These are phyloP conservation scores for Musa beccarii DNA, from an alignment of 176 grass and related monocot species.

Conservation along the genomic window DNA sequence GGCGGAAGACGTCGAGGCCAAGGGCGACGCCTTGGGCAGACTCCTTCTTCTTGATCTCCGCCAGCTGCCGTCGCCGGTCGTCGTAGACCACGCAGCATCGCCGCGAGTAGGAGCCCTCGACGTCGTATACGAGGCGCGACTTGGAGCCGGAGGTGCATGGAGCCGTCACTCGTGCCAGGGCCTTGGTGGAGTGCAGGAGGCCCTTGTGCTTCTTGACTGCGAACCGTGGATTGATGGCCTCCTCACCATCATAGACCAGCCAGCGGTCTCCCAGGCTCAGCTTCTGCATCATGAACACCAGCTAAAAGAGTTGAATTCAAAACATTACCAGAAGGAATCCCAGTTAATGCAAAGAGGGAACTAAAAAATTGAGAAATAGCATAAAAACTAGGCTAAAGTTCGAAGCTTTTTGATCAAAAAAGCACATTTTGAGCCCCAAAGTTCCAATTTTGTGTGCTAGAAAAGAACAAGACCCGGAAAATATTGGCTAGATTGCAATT, in stretches of 20 bases:
- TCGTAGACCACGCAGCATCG: conserved; percentile 50
- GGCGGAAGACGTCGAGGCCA: conserved; percentile 57
- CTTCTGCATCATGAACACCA: conserved; percentile 32
- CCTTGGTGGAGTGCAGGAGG: conserved; percentile 29
- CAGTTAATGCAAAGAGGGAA: no score
- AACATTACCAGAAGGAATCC: no score
- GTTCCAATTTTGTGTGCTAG: no score
- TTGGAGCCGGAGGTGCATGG: background rate
- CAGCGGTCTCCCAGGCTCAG: conserved; percentile 59
- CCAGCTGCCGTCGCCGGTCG: conserved; percentile 29
- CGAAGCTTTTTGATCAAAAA: no score
- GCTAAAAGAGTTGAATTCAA: background rate
- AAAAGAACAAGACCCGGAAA: no score
- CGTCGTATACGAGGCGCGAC: conserved; percentile 28
- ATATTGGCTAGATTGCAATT: no score
- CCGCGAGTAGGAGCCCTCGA: conserved; percentile 59
- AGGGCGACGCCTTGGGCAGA: conserved; percentile 24
- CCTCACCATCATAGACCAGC: conserved; percentile 68
- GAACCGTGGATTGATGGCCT: conserved; percentile 35
- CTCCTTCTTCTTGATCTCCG: conserved; percentile 52
- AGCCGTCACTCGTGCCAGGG: conserved; percentile 29
- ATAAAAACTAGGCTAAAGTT: no score
- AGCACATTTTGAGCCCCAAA: no score
- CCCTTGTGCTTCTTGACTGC: conserved; percentile 40
- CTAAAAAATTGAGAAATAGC: no score